phyloP scores from a whole-genome alignment of 2,329 filamentous ascomycete genomes.

The Fonsecaea multimorphosa region DNA sequence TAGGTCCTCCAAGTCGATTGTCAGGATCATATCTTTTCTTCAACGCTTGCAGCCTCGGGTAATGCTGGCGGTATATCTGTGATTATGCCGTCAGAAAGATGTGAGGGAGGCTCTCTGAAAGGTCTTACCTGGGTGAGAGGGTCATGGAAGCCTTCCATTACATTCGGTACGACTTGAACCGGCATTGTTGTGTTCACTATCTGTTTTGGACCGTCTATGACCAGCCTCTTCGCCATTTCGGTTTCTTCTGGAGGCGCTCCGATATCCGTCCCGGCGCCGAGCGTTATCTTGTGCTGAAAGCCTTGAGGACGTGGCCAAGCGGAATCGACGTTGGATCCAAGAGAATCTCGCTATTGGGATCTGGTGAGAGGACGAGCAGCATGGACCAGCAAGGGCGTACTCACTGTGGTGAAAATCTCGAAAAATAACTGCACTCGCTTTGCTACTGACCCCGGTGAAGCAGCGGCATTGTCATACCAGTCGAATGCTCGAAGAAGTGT shows the following conservation, averaged over 20 bases:
- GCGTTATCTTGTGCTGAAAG: slow-evolving; percentile 12
- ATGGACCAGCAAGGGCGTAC: background rate
- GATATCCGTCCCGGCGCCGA: slow-evolving; percentile 14
- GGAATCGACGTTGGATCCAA: slow-evolving; percentile 1
- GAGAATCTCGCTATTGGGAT: slow-evolving; percentile 4
- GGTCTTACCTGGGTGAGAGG: slow-evolving; percentile 7
- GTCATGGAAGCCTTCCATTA: slow-evolving; percentile 9
- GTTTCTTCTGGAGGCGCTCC: background rate
- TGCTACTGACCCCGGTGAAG: background rate
- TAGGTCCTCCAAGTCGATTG: slow-evolving; percentile 8
- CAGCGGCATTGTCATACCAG: slow-evolving; percentile 10
- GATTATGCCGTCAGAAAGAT: background rate
- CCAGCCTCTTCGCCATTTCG: slow-evolving; percentile 7
- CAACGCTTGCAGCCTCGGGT: slow-evolving; percentile 4
- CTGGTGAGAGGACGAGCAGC: background rate
- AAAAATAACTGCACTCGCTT: slow-evolving; percentile 5
- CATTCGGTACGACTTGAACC: slow-evolving; percentile 11
- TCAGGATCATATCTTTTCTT: slow-evolving; percentile 17
- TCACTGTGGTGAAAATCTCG: slow-evolving; percentile 13
- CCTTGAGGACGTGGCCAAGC: slow-evolving; percentile 17
- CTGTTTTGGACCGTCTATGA: slow-evolving; percentile 6
- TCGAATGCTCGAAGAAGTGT: slow-evolving; percentile 17
- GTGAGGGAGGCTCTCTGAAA: background rate
- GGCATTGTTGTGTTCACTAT: background rate
- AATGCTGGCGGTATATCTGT: slow-evolving; percentile 12